These are phyloP conservation scores for Flammula alnicola DNA, from an alignment of 1,284 basidiomycete species.

Conservation along the genomic window DNA sequence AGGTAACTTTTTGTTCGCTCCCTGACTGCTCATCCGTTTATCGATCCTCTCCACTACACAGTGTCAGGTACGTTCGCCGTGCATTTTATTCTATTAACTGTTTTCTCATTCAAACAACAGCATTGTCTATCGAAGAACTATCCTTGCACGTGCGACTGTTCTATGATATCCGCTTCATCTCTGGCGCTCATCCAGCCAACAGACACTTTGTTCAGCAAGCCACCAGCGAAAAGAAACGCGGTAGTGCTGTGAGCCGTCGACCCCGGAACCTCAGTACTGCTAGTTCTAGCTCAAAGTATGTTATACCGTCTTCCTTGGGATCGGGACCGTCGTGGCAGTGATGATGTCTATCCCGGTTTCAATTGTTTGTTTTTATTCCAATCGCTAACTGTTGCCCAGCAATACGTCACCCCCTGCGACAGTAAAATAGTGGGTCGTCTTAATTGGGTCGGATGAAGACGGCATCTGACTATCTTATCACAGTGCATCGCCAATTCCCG, in stretches of 20 bases:
- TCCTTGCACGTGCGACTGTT: conserved; percentile 69
- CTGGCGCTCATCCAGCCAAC: conserved; percentile 29
- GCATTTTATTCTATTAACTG: conserved; percentile 3
- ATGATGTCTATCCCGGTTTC: too few species aligned
- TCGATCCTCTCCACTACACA: conserved; percentile 31
- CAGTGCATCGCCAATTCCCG: conserved; percentile 38
- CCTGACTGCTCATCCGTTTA: conserved; percentile 15
- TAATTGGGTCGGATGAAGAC: neutral
- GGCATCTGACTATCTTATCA: conserved; percentile 17
- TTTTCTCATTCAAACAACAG: conserved; percentile 39
- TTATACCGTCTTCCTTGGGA: conserved; percentile 18
- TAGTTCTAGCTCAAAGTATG: conserved; percentile 32
- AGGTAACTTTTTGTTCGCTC: conserved; percentile 50
- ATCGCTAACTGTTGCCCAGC: conserved; percentile 23
- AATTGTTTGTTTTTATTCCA: conserved; percentile 14
- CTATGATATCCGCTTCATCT: conserved; percentile 13
- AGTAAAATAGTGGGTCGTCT: conserved; percentile 35
- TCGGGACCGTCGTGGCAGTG: conserved; percentile 22
- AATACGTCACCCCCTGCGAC: conserved; percentile 37
- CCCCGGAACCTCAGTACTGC: conserved; percentile 61
- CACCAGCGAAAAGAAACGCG: conserved; percentile 80
- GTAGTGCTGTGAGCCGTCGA: conserved; percentile 56
- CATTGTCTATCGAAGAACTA: conserved; percentile 83
- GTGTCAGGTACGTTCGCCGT: conserved; percentile 60
- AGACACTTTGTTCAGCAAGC: conserved; percentile 82